phyloP scores from a whole-genome alignment of 257 asterid genomes.

The Solanum chiquidenum region DNA sequence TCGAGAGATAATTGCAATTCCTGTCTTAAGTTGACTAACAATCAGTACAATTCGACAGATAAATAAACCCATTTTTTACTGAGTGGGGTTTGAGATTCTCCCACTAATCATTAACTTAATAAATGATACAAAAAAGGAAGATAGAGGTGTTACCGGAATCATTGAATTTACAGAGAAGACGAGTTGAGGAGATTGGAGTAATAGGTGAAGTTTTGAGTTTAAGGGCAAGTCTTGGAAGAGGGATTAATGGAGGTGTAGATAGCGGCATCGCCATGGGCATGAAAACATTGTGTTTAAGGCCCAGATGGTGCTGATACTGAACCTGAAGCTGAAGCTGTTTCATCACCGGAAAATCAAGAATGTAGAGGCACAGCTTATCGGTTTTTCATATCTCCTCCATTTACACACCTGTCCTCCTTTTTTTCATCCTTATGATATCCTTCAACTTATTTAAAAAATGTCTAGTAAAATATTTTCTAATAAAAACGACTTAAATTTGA shows the following conservation, averaged over 20 bases:
- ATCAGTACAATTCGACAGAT: not conserved
- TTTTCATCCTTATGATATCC: too few relatives aligned
- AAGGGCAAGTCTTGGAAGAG: not conserved
- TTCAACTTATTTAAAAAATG: too few relatives aligned
- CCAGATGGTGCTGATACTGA: not conserved
- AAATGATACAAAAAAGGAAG: not conserved
- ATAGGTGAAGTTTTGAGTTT: not conserved
- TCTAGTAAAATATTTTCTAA: too few relatives aligned
- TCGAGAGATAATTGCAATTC: not conserved
- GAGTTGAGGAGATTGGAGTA: not conserved
- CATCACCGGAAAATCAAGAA: not conserved
- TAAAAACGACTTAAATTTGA: too few relatives aligned
- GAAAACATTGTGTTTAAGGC: not conserved
- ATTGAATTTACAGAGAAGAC: slow-evolving; percentile 1
- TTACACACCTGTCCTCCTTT: not conserved
- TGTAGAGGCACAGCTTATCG: not conserved
- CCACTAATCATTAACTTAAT: not conserved
- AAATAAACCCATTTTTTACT: not conserved
- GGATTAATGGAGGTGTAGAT: not conserved
- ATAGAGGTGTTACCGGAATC: not conserved
- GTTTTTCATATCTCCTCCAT: not conserved
- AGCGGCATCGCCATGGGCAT: not conserved
- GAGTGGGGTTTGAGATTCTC: not conserved
- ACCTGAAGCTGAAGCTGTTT: not conserved
- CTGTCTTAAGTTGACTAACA: not conserved